Conservation (phyloP, 2,329 filamentous ascomycete genomes). For the Trichophyton equinum region DNA sequence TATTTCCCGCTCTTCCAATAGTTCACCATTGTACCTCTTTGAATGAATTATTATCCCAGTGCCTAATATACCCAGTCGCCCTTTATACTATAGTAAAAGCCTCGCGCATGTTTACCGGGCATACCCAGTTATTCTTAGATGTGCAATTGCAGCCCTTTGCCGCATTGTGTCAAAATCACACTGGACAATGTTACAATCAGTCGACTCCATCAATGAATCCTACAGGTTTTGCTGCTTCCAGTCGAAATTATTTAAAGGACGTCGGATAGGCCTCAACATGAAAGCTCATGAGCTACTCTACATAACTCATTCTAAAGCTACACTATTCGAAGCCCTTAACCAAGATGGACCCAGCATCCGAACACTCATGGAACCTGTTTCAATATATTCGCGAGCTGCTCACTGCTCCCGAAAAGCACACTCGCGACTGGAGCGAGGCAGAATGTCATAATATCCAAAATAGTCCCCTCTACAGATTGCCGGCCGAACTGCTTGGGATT, state of each 20-base stretch:
- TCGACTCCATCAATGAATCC: not conserved
- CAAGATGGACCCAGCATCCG: not conserved
- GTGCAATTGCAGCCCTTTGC: not conserved
- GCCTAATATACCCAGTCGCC: no score
- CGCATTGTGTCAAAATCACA: not conserved
- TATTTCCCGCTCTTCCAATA: not conserved
- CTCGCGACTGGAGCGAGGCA: not conserved
- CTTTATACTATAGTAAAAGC: not conserved
- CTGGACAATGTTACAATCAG: not conserved
- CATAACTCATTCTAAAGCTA: not conserved
- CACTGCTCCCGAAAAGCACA: not conserved
- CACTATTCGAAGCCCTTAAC: not conserved
- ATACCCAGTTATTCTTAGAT: not conserved
- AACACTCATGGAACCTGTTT: not conserved
- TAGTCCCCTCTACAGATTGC: slow-evolving; percentile 6
- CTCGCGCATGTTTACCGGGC: not conserved
- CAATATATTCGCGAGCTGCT: not conserved
- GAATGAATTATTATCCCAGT: not conserved
- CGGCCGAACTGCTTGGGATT: not conserved
- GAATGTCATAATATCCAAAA: not conserved
- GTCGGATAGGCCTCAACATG: not conserved
- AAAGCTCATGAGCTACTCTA: not conserved
- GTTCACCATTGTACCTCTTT: not conserved
- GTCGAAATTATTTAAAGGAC: not conserved
- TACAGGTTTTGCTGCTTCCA: not conserved